Percentiles rank a stretch among this genome's conserved stretches.
phyloP scores from a whole-genome alignment of 345 rosid genomes.

The Lepidium africanum region DNA sequence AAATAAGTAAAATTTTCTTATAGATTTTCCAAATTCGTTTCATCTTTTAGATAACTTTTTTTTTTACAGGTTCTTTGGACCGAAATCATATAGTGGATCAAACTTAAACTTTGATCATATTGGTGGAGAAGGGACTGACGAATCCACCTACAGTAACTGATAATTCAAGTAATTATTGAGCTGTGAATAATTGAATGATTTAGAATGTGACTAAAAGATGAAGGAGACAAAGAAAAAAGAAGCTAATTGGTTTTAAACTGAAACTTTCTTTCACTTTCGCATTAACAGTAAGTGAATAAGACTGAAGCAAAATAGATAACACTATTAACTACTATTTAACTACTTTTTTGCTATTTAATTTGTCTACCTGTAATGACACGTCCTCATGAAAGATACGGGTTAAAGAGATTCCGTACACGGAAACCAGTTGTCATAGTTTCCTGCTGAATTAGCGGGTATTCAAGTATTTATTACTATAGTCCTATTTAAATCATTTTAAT shows the following conservation, averaged over 20 bases:
- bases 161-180: not conserved
- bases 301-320: not conserved
- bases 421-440: slow-evolving; percentile 24
- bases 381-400: not conserved
- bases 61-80: too few relatives aligned
- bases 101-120: too few relatives aligned
- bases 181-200: not conserved
- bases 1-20: too few relatives aligned
- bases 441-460: slow-evolving; percentile 24
- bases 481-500: not conserved
- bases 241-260: slow-evolving; percentile 13
- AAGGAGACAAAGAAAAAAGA: not conserved
- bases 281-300: slow-evolving; percentile 6
- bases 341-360: not conserved
- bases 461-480: not conserved
- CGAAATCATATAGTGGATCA: too few relatives aligned
- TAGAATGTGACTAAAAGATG: not conserved
- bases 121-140: too few relatives aligned
- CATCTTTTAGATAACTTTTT: too few relatives aligned
- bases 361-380: not conserved
- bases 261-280: slow-evolving; percentile 8
- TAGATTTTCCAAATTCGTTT: too few relatives aligned
- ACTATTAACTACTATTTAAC: not conserved
- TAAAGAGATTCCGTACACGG: slow-evolving; percentile 22
- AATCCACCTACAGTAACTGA: not conserved